Conservation (phyloP, 805 yeast species). For the Teunomyces panamensis region DNA sequence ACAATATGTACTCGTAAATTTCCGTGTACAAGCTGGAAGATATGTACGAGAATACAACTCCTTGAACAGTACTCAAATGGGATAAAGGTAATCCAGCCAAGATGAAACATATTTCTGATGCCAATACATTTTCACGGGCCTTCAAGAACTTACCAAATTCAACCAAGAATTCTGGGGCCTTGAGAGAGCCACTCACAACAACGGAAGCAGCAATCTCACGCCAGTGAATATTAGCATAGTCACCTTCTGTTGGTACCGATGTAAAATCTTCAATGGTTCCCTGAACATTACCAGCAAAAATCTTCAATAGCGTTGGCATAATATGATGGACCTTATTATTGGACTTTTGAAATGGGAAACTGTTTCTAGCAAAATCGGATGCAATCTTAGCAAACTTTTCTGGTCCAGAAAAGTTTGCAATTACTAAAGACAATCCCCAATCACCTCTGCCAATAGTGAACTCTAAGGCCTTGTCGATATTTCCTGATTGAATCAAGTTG, state of each 20-base stretch:
- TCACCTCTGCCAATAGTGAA: slow-evolving; percentile 61
- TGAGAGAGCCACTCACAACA: slow-evolving; percentile 28
- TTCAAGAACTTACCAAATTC: slow-evolving; percentile 51
- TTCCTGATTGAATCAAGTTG: slow-evolving; percentile 54
- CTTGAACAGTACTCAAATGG: slow-evolving; percentile 6
- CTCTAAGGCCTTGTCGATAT: slow-evolving; percentile 62
- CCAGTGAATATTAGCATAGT: slow-evolving; percentile 55
- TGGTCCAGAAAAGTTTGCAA: slow-evolving; percentile 65
- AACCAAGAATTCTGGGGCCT: slow-evolving; percentile 39
- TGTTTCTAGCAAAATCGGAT: slow-evolving; percentile 52
- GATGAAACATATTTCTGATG: slow-evolving; percentile 46
- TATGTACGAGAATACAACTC: slow-evolving; percentile 34
- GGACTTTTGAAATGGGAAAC: slow-evolving; percentile 39
- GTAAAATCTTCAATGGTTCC: slow-evolving; percentile 51
- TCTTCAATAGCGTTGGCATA: slow-evolving; percentile 58
- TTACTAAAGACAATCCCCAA: slow-evolving; percentile 73
- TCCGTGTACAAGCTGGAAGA: slow-evolving; percentile 58
- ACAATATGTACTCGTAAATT: slow-evolving; percentile 57
- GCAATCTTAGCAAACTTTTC: slow-evolving; percentile 59
- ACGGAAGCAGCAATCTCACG: slow-evolving; percentile 42
- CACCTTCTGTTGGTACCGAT: slow-evolving; percentile 37
- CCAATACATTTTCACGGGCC: slow-evolving; percentile 25
- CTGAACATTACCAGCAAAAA: slow-evolving; percentile 59
- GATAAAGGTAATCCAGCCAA: slow-evolving; percentile 47
- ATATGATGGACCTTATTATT: slow-evolving; percentile 39